phyloP scores from a whole-genome alignment of 208 protist species.

The Leptomonas pyrrhocoris region DNA sequence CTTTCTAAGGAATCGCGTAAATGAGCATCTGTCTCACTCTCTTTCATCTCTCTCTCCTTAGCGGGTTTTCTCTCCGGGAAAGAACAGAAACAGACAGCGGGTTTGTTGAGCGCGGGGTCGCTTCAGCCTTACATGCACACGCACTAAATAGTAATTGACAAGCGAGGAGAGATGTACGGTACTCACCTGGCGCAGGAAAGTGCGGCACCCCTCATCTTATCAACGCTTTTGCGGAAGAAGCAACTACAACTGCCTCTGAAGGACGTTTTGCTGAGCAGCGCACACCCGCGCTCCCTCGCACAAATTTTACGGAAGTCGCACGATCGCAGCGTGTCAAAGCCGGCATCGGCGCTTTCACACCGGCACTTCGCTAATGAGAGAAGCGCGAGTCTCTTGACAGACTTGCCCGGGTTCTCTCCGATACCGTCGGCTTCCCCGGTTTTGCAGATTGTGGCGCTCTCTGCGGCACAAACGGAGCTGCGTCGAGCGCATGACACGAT shows the following conservation, averaged over 20 bases:
- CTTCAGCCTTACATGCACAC: too few species aligned
- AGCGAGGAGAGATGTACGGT: conserved; percentile 3
- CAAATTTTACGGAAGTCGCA: conserved; percentile 6
- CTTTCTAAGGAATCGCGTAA: too few species aligned
- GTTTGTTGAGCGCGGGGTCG: too few species aligned
- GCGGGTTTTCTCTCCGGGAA: too few species aligned
- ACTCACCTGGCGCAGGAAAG: not conserved
- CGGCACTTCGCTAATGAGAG: not conserved
- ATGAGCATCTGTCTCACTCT: too few species aligned
- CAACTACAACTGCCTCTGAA: conserved; percentile 12
- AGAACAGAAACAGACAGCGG: too few species aligned
- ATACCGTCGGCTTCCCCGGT: not conserved
- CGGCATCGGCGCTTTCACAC: not conserved
- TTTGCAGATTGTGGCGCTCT: conserved; percentile 17
- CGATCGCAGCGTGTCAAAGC: not conserved
- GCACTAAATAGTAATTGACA: not conserved
- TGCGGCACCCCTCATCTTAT: conserved; percentile 15
- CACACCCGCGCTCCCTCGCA: not conserved
- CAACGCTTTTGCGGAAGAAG: conserved; percentile 21
- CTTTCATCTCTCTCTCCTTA: too few species aligned
- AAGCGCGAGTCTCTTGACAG: conserved; percentile 4
- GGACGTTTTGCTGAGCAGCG: conserved; percentile 22
- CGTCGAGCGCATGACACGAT: not conserved
- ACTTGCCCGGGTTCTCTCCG: conserved; percentile 21
- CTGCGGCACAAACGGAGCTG: not conserved